phyloP scores from a whole-genome alignment of 345 rosid genomes.

The Dipteronia sinensis region DNA sequence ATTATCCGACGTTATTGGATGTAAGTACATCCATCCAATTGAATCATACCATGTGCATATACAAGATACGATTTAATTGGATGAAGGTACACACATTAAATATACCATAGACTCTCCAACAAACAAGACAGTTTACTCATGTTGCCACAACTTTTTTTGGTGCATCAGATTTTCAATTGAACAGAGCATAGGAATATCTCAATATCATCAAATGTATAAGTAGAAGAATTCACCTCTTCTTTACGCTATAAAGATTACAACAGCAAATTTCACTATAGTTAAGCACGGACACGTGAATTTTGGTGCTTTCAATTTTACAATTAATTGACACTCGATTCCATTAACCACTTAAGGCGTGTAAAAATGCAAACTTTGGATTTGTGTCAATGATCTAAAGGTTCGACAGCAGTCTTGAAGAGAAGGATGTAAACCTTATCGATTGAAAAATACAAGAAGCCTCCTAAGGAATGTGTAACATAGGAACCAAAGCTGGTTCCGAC shows the following conservation, averaged over 20 bases:
- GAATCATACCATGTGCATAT: no score
- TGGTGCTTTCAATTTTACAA: conserved; percentile 27
- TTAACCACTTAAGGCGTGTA: neutral
- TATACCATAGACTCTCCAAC: neutral
- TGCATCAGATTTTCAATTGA: neutral
- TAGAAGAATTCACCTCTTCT: neutral
- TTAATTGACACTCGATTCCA: conserved; percentile 18
- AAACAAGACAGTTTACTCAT: no score
- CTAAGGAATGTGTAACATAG: conserved; percentile 84
- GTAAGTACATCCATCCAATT: no score
- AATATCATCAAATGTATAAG: neutral
- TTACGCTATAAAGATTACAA: neutral
- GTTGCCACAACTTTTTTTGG: no score
- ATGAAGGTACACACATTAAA: no score
- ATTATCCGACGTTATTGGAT: no score
- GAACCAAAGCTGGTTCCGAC: conserved; percentile 98
- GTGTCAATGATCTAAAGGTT: conserved; percentile 68
- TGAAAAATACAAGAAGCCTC: conserved; percentile 94
- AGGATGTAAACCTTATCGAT: conserved; percentile 88
- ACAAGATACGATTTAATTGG: no score
- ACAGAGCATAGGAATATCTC: neutral
- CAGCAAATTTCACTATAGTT: conserved; percentile 5
- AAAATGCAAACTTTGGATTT: conserved; percentile 1
- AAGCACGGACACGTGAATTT: conserved; percentile 3
- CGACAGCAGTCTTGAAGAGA: conserved; percentile 92